Percentiles rank a stretch among this genome's conserved stretches.
Evolutionary conservation across 1,139 yeast genomes (phyloP).

Genomic region (Kluyveromyces marxianus): DNA sequence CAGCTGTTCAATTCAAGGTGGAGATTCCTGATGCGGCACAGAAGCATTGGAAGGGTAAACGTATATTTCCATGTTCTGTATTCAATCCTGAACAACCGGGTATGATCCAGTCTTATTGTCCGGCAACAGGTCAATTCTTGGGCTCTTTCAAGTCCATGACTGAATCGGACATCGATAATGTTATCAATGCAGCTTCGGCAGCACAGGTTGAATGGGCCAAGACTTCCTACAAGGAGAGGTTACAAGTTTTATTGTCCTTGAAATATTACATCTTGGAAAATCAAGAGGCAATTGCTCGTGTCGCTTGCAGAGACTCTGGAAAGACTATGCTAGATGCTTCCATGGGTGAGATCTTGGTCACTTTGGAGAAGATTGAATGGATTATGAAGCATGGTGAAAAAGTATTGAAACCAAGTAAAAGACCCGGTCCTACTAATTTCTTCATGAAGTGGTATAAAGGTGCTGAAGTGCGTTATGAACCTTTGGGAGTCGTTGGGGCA

Average conservation of each 20-base stretch:
- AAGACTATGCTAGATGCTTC: constrained; percentile 93
- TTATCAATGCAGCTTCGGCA: constrained; percentile 45
- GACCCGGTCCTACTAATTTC: constrained; percentile 83
- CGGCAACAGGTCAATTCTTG: constrained; percentile 87
- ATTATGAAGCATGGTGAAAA: constrained; percentile 72
- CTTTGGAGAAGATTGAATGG: constrained; percentile 90
- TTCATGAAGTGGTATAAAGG: constrained; percentile 70
- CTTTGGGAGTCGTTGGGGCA: constrained; percentile 83
- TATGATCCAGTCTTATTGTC: constrained; percentile 79
- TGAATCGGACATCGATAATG: constrained; percentile 59
- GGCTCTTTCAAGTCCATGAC: constrained; percentile 64
- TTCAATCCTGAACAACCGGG: constrained; percentile 48
- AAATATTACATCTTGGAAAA: constrained; percentile 65
- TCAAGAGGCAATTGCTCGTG: constrained; percentile 80
- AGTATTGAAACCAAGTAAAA: constrained; percentile 58
- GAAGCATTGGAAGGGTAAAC: constrained; percentile 88
- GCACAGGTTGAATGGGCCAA: constrained; percentile 55
- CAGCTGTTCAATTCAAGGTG: constrained; percentile 43
- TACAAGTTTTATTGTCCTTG: constrained; percentile 64
- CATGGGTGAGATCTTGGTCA: constrained; percentile 91
- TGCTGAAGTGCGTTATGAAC: constrained; percentile 90
- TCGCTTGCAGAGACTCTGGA: constrained; percentile 95
- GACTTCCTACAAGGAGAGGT: constrained; percentile 55
- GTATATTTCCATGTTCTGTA: constrained; percentile 49
- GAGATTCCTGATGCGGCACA: constrained; percentile 76